phyloP scores from a whole-genome alignment of 2,329 filamentous ascomycete species.

The Pseudocercospora eumusae region DNA sequence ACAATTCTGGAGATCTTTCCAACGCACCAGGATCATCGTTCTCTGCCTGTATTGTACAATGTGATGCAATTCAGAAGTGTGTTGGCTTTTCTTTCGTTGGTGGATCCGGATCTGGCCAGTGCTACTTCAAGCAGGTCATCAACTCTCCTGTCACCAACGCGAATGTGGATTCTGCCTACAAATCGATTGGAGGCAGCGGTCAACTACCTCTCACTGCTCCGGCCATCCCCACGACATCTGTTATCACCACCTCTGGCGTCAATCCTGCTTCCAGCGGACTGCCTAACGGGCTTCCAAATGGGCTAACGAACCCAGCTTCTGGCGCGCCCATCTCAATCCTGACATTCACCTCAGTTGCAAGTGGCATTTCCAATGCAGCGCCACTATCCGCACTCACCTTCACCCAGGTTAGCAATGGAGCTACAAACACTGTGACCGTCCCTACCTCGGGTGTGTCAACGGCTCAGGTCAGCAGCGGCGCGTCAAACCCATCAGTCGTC shows the following conservation, averaged over 20 bases:
- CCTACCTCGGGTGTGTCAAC: not conserved
- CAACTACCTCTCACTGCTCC: not conserved
- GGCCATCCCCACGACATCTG: not conserved
- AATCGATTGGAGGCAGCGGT: not conserved
- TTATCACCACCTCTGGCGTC: too few relatives aligned
- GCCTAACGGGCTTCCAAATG: not conserved
- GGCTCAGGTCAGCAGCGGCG: not conserved
- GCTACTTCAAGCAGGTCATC: conserved; percentile 26
- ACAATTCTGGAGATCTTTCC: conserved; percentile 16
- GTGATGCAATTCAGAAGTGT: conserved; percentile 19
- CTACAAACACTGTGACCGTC: not conserved
- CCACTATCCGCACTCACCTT: not conserved
- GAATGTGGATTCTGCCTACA: conserved; percentile 18
- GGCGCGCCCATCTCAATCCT: not conserved
- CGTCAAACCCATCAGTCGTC: not conserved
- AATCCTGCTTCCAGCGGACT: not conserved
- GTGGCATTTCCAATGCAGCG: not conserved
- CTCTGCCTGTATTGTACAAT: conserved; percentile 12
- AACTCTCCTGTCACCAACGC: conserved; percentile 9
- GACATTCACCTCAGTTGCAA: not conserved
- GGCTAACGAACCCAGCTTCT: not conserved
- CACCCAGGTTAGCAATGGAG: not conserved
- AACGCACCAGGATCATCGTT: conserved; percentile 11
- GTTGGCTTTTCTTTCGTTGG: conserved; percentile 24
- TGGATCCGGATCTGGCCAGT: conserved; percentile 18